Evolutionary conservation across 1,284 basidiomycete species (phyloP).

Genomic region (Trichosporon faecale): DNA sequence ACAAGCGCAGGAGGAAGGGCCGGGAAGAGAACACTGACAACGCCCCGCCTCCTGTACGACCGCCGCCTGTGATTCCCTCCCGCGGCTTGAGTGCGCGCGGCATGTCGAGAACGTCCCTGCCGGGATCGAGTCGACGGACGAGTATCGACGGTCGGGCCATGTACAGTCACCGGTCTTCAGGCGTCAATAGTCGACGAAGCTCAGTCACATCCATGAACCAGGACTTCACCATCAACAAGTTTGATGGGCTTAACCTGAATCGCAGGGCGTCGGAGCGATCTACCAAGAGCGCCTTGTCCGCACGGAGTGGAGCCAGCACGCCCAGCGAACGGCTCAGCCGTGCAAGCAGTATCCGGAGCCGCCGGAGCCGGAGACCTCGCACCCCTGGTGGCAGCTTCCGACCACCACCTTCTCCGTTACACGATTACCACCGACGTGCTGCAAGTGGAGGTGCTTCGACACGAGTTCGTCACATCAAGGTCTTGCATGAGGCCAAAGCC

Average conservation of each 20-base stretch:
- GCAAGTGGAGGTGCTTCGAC: slow-evolving; percentile 41
- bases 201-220: slow-evolving; percentile 40
- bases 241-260: slow-evolving; percentile 34
- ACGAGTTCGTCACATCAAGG: slow-evolving; percentile 42
- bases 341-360: slow-evolving; percentile 43
- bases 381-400: slow-evolving; percentile 26
- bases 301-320: slow-evolving; percentile 4
- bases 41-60: neutral
- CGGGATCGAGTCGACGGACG: slow-evolving; percentile 31
- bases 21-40: slow-evolving; percentile 22
- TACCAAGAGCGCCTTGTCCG: slow-evolving; percentile 8
- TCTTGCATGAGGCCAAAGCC: slow-evolving; percentile 42
- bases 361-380: slow-evolving; percentile 36
- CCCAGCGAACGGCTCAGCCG: slow-evolving; percentile 44
- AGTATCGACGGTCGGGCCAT: slow-evolving; percentile 40
- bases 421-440: slow-evolving; percentile 45
- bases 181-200: slow-evolving; percentile 51
- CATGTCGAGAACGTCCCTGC: slow-evolving; percentile 26
- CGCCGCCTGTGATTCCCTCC: slow-evolving; percentile 33
- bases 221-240: slow-evolving; percentile 33
- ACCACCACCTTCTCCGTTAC: slow-evolving; percentile 38
- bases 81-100: slow-evolving; percentile 37
- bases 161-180: slow-evolving; percentile 48
- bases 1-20: slow-evolving; percentile 49
- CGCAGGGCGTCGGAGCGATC: slow-evolving; percentile 31